Evolutionary conservation across 495 filamentous ascomycete species (phyloP).

Genomic region (Aspergillus homomorphus): DNA sequence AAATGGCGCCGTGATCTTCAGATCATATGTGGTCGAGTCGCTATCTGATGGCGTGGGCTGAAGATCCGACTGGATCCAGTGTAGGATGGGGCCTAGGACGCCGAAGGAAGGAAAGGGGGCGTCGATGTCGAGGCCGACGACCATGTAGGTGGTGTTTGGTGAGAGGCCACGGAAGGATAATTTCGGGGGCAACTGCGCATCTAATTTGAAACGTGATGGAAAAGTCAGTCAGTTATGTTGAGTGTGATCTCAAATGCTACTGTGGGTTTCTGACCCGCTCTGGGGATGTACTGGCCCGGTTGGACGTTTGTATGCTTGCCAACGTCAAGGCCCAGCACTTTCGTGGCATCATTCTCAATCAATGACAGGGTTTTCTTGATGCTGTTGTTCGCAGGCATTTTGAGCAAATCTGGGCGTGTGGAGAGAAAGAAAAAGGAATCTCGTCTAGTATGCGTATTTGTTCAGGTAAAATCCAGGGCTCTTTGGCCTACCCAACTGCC

Average conservation of each 20-base stretch:
- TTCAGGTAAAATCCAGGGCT: too few relatives aligned
- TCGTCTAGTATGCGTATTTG: neutral
- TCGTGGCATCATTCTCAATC: slow-evolving; percentile 34
- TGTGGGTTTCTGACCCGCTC: slow-evolving; percentile 19
- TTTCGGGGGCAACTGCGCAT: slow-evolving; percentile 29
- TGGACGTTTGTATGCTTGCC: slow-evolving; percentile 25
- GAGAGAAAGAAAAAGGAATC: neutral
- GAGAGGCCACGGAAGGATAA: slow-evolving; percentile 25
- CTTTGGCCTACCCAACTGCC: too few relatives aligned
- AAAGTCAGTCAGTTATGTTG: neutral
- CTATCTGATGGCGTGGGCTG: slow-evolving; percentile 18
- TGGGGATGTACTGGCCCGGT: slow-evolving; percentile 32
- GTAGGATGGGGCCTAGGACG: slow-evolving; percentile 40
- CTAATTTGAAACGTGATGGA: slow-evolving; percentile 12
- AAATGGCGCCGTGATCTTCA: slow-evolving; percentile 26
- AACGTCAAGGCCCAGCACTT: slow-evolving; percentile 30
- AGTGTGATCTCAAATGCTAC: too few relatives aligned
- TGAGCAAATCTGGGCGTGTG: neutral
- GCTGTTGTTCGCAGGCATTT: slow-evolving; percentile 30
- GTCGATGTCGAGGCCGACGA: slow-evolving; percentile 50
- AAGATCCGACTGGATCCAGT: slow-evolving; percentile 50
- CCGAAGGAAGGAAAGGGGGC: slow-evolving; percentile 49
- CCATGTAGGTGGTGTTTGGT: slow-evolving; percentile 37
- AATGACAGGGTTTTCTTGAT: slow-evolving; percentile 29
- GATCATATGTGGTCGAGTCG: slow-evolving; percentile 10